phyloP scores from a whole-genome alignment of 805 yeast genomes.

The Pichia occidentalis region DNA sequence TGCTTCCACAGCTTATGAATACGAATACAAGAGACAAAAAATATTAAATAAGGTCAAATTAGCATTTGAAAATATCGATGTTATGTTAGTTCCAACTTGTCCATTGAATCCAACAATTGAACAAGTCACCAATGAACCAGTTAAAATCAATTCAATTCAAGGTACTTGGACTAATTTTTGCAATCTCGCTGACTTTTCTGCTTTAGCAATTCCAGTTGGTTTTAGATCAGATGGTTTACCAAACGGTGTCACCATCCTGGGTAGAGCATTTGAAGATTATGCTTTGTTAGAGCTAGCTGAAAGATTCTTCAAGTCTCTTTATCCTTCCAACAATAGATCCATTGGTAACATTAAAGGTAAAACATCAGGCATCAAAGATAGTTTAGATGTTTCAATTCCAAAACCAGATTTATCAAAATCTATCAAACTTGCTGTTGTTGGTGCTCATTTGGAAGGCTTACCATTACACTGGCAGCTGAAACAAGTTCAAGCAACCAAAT shows the following conservation, averaged over 20 bases:
- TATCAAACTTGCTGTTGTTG: constrained; percentile 84
- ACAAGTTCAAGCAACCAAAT: constrained; percentile 68
- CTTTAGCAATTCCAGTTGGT: constrained; percentile 86
- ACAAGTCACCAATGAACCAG: constrained; percentile 70
- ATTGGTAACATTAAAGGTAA: constrained; percentile 39
- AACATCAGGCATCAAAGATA: constrained; percentile 34
- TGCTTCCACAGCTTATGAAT: constrained; percentile 80
- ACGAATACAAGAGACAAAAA: constrained; percentile 80
- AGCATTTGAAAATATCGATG: constrained; percentile 58
- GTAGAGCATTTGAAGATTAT: constrained; percentile 77
- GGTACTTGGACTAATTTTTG: constrained; percentile 99
- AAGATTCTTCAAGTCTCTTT: constrained; percentile 49
- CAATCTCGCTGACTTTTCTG: constrained; percentile 88
- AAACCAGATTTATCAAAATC: constrained; percentile 34
- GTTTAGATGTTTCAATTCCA: constrained; percentile 41
- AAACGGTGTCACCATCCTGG: constrained; percentile 80
- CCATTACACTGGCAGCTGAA: constrained; percentile 92
- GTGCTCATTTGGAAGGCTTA: constrained; percentile 87
- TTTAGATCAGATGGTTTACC: constrained; percentile 86
- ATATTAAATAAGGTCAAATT: constrained; percentile 59
- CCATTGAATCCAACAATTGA: constrained; percentile 84
- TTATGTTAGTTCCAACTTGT: constrained; percentile 84
- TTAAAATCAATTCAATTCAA: constrained; percentile 77
- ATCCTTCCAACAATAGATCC: constrained; percentile 41
- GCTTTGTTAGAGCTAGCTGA: constrained; percentile 82